Base-by-base conservation (phyloP, 2,329 filamentous ascomycete species). In the Pseudogymnoascus sp. region DNA sequence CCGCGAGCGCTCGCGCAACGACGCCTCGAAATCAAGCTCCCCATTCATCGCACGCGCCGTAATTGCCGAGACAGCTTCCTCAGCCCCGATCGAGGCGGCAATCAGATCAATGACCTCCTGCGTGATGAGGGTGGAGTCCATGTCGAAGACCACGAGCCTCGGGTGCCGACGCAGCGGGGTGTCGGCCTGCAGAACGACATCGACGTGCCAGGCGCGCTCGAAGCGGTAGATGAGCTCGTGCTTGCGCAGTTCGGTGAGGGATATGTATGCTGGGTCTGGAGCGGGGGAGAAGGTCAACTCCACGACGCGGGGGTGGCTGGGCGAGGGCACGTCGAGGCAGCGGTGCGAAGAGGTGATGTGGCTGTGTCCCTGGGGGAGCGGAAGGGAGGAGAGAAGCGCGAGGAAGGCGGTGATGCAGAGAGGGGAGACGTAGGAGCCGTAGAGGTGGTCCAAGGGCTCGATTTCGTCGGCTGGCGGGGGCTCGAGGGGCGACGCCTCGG, bases 81-180 rank as follows among this genome's bases (percentile, higher is more conserved):
- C 86, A n/a, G 96, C 83, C 62, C 92, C 90, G 1, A 96, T 85
- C 39, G 89, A 89, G 63, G 89, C 87, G 3, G 95, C 95, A 64
- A 99, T 88, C 71, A 98, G 87, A 76, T 99, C 95, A 73, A 99
- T 98, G 66, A 97, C 93, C 79, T 99, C 95, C 76, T 99, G 93
- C 63, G 93, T 90, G 74, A 99, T 98, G 66, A 99, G 83, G 0
- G 95, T 99, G 76, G 90, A 95, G 79, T 99, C 95, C 95, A 99
- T 99, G 76, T 99, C 95, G 73, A 99, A 99, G 34, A 97, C 91
- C 3, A 93, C 92, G 10, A 98, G 81, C 7, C 93, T 85, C 69
- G 93, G 93, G 76, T 96, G 85, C 28, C 88, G 84, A 65, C 92
- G 82, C 80, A 88, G 92, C 34, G 93, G 80, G 31, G 80, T 84